Conservation (phyloP, 305 asterid genomes). For the Rubia tinctorum region DNA sequence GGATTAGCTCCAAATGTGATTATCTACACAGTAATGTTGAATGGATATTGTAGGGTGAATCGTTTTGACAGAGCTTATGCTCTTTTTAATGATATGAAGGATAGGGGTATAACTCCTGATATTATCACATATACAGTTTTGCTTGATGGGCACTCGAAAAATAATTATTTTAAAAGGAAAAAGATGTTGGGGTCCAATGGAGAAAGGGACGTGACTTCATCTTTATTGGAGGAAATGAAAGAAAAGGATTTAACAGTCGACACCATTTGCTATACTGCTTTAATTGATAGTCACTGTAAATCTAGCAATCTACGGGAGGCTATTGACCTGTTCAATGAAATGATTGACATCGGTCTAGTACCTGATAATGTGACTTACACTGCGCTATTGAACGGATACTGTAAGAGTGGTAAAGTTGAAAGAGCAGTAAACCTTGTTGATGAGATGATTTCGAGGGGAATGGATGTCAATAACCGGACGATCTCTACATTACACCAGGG, state of each 20-base stretch:
- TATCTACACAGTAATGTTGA: conserved; percentile 58
- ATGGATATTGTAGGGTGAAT: conserved; percentile 65
- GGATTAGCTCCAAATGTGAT: conserved; percentile 58
- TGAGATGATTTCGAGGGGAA: conserved; percentile 33
- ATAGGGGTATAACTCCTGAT: conserved; percentile 65
- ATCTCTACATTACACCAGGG: conserved; percentile 24
- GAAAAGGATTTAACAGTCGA: conserved; percentile 53
- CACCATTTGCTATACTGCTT: conserved; percentile 55
- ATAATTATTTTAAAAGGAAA: conserved; percentile 24
- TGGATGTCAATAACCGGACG: conserved; percentile 27
- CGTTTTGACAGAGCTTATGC: conserved; percentile 41
- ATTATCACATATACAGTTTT: conserved; percentile 61
- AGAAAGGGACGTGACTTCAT: conserved; percentile 25
- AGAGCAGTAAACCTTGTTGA: conserved; percentile 31
- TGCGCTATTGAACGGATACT: conserved; percentile 66
- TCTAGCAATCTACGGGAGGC: conserved; percentile 60
- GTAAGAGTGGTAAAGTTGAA: conserved; percentile 38
- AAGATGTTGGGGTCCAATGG: conserved; percentile 21
- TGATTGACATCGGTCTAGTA: conserved; percentile 54
- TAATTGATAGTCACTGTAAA: conserved; percentile 68
- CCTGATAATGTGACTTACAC: conserved; percentile 69
- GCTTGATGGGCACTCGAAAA: conserved; percentile 45
- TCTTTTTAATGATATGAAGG: conserved; percentile 63
- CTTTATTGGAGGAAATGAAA: conserved; percentile 39
- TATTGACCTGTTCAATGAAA: conserved; percentile 48